These are phyloP conservation scores for Asclepias syriaca DNA, from an alignment of 257 asterid species.

Conservation along the genomic window DNA sequence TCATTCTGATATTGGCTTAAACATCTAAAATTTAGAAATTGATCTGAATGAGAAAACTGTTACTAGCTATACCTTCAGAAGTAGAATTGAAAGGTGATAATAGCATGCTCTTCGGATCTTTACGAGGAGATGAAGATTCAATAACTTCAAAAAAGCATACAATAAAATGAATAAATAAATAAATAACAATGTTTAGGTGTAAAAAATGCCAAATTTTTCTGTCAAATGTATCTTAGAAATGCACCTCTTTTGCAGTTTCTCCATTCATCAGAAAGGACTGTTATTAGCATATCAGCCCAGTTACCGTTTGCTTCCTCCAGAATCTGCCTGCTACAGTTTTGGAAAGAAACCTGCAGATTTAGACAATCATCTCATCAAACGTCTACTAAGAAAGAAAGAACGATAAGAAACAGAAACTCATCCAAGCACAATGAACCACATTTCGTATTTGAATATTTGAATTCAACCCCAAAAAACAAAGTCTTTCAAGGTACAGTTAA, in stretches of 20 bases:
- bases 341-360: slow-evolving; percentile 59
- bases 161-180: not conserved
- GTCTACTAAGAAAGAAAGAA: slow-evolving; percentile 7
- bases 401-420: not conserved
- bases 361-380: slow-evolving; percentile 20
- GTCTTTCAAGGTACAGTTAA: not conserved
- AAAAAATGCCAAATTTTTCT: not conserved
- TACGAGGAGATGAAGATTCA: slow-evolving; percentile 90
- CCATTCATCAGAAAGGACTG: slow-evolving; percentile 85
- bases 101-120: slow-evolving; percentile 71
- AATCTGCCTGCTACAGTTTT: slow-evolving; percentile 41
- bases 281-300: slow-evolving; percentile 74
- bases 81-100: slow-evolving; percentile 43
- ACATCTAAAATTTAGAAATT: not conserved
- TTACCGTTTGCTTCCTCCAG: slow-evolving; percentile 78
- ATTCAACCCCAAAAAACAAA: not conserved
- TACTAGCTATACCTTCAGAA: slow-evolving; percentile 37
- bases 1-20: not conserved
- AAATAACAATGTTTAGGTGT: not conserved
- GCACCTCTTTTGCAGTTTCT: slow-evolving; percentile 93
- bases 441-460: not conserved
- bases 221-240: slow-evolving; percentile 11
- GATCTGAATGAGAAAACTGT: not conserved
- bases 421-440: not conserved
- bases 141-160: slow-evolving; percentile 42